A percentile compares a stretch with the other conserved stretches of the same genome.
phyloP scores from a whole-genome alignment of 305 asterid genomes.

The Solanum hybrid region DNA sequence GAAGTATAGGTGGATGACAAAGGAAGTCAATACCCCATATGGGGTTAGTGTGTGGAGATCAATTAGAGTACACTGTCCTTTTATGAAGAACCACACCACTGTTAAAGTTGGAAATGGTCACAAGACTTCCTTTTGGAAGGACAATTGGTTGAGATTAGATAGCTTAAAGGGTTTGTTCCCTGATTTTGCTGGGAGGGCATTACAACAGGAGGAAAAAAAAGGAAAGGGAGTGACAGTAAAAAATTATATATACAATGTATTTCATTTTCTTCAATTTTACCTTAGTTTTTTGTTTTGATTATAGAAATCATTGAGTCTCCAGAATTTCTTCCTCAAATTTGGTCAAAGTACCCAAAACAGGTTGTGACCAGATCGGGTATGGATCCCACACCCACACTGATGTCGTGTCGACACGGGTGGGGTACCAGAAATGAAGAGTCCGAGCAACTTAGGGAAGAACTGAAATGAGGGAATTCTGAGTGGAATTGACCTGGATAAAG shows the following conservation, averaged over 20 bases:
- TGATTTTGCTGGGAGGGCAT: background rate
- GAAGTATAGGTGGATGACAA: background rate
- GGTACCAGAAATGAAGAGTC: background rate
- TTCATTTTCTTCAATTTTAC: background rate
- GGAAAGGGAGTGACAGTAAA: background rate
- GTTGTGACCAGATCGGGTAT: background rate
- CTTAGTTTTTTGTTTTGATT: background rate
- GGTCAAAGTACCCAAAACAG: background rate
- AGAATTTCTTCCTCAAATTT: background rate
- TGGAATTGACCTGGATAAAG: background rate
- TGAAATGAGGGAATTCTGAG: background rate
- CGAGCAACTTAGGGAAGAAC: background rate
- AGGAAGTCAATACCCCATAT: background rate
- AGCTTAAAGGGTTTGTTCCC: background rate
- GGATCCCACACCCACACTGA: background rate
- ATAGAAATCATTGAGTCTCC: background rate
- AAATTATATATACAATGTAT: background rate
- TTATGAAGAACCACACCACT: background rate
- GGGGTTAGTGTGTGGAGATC: background rate
- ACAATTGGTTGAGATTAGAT: background rate
- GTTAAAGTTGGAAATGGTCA: background rate
- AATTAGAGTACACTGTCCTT: background rate
- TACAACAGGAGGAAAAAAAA: background rate
- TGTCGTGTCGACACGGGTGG: background rate
- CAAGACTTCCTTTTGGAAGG: background rate